Percentiles rank a stretch among this genome's conserved stretches.
phyloP scores from a whole-genome alignment of 305 asterid genomes.

The Solanum hybrid region DNA sequence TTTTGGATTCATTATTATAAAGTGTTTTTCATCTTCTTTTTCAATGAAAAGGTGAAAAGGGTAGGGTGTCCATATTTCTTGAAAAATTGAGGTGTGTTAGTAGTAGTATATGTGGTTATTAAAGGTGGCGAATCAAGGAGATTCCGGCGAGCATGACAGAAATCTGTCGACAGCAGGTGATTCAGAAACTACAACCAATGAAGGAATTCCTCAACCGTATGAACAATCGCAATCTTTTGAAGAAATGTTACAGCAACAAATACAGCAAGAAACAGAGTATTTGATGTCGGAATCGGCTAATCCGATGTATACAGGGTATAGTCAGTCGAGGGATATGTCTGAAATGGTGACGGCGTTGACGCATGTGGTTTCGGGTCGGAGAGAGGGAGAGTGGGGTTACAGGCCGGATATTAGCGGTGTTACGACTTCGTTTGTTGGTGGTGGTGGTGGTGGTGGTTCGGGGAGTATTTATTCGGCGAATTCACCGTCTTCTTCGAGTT shows the following conservation, averaged over 20 bases:
- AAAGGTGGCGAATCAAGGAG: slow-evolving; percentile 25
- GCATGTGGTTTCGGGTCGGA: slow-evolving; percentile 51
- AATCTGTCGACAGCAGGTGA: slow-evolving; percentile 3
- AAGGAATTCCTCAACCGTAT: not conserved
- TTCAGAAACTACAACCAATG: not conserved
- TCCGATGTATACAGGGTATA: slow-evolving; percentile 17
- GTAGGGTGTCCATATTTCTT: not conserved
- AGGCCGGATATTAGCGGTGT: slow-evolving; percentile 12
- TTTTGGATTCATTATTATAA: not conserved
- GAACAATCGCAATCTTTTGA: not conserved
- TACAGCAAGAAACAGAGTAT: slow-evolving; percentile 10
- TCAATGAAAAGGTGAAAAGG: not conserved
- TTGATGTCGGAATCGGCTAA: slow-evolving; percentile 6
- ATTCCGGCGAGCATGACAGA: slow-evolving; percentile 18
- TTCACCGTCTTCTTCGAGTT: slow-evolving; percentile 68
- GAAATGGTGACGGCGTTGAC: slow-evolving; percentile 64
- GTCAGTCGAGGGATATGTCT: slow-evolving; percentile 43
- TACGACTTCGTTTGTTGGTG: slow-evolving; percentile 19
- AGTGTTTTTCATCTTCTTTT: not conserved
- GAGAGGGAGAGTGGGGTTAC: slow-evolving; percentile 22
- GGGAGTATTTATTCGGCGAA: slow-evolving; percentile 21
- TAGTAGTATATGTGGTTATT: slow-evolving; percentile 5
- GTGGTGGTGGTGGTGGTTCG: slow-evolving; percentile 10
- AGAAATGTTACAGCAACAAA: slow-evolving; percentile 10
- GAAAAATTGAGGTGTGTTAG: not conserved